Conservation (phyloP, 306 rosid genomes). For the Lathyrus sativus region DNA sequence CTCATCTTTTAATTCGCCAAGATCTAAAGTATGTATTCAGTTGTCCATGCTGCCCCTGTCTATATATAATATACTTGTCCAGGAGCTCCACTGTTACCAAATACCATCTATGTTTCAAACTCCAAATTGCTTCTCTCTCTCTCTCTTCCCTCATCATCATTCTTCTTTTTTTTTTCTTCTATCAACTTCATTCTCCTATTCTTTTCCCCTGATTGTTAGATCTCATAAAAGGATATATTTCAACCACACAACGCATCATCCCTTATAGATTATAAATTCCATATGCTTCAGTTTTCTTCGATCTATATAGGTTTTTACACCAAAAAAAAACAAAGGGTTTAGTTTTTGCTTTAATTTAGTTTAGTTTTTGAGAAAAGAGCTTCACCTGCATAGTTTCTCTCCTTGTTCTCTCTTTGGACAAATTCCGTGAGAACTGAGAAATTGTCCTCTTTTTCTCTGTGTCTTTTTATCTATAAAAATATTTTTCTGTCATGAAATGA, state of each 20-base stretch:
- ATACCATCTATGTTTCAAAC: not conserved
- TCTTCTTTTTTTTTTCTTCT: not conserved
- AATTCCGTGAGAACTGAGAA: slow-evolving; percentile 6
- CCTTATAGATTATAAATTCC: not conserved
- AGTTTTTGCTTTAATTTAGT: not conserved
- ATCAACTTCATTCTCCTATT: not conserved
- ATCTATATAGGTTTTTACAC: not conserved
- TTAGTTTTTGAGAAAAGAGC: slow-evolving; percentile 7
- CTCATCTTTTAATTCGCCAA: not conserved
- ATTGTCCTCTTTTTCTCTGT: slow-evolving; percentile 5
- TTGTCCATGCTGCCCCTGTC: not conserved
- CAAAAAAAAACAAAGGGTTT: not conserved
- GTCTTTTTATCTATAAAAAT: not conserved
- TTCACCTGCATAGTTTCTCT: slow-evolving; percentile 17
- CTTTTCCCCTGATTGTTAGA: not conserved
- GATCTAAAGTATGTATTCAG: not conserved
- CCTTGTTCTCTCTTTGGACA: slow-evolving; percentile 17
- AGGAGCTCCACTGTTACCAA: not conserved
- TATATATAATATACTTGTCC: slow-evolving; percentile 13
- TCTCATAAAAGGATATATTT: not conserved
- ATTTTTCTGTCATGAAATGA: not conserved
- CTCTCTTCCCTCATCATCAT: not conserved
- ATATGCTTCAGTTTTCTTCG: slow-evolving; percentile 4
- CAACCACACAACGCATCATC: not conserved
- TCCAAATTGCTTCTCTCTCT: not conserved